A percentile compares a stretch with the other conserved stretches of the same genome.
Conservation (phyloP, 306 rosid species). For the Canavalia ensiformis region DNA sequence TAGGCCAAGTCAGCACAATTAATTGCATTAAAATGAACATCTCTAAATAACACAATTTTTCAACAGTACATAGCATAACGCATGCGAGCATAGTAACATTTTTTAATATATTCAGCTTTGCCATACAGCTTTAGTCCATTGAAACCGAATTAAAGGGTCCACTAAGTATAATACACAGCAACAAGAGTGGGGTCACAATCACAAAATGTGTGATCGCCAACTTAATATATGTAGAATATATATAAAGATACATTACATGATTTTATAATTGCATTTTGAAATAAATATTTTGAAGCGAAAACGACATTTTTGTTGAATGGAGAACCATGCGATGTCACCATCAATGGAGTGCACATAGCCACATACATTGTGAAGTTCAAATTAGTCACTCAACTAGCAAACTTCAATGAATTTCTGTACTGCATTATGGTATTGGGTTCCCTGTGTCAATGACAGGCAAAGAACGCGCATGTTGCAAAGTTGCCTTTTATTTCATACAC, state of each 20-base stretch:
- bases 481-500: conserved; percentile 39
- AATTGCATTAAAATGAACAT: conserved; percentile 40
- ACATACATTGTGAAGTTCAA: conserved; percentile 43
- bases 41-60: conserved; percentile 1
- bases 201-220: conserved; percentile 42
- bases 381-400: conserved; percentile 70
- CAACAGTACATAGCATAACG: conserved; percentile 28
- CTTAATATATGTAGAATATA: conserved; percentile 33
- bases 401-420: conserved; percentile 77
- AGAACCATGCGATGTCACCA: conserved; percentile 47
- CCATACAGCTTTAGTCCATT: conserved; percentile 59
- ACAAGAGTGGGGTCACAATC: conserved; percentile 52
- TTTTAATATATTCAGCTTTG: conserved; percentile 46
- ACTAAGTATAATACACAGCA: conserved; percentile 42
- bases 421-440: conserved; percentile 81
- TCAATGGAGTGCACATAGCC: conserved; percentile 40
- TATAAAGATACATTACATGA: conserved; percentile 34
- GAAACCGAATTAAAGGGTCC: conserved; percentile 51
- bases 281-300: conserved; percentile 22
- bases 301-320: conserved; percentile 45
- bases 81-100: conserved; percentile 43
- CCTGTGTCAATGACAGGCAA: conserved; percentile 50
- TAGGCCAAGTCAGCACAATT: conserved; percentile 46
- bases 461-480: conserved; percentile 43
- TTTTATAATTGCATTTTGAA: not conserved